Conservation (phyloP, 2,329 filamentous ascomycete species). For the Penicillium sp. region DNA sequence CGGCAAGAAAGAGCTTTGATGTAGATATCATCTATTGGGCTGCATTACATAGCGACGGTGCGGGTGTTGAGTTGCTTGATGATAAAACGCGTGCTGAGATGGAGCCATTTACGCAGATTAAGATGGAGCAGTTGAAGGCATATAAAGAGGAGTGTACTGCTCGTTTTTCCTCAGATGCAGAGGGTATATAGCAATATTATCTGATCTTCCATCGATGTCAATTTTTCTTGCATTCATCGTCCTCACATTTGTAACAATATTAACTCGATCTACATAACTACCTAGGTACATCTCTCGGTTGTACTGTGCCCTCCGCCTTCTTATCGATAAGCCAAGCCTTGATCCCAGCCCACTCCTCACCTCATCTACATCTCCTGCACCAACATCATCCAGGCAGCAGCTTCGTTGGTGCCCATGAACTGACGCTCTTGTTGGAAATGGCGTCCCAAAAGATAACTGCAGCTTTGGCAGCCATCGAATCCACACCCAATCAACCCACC, state of each 20-base stretch:
- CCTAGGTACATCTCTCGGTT: too few species aligned
- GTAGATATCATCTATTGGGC: slow-evolving; percentile 28
- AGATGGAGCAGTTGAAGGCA: slow-evolving; percentile 28
- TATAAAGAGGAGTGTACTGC: slow-evolving; percentile 28
- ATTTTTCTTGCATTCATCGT: slow-evolving; percentile 1
- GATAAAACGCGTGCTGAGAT: slow-evolving; percentile 22
- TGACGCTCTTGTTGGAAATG: slow-evolving; percentile 31
- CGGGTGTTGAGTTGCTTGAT: slow-evolving; percentile 22
- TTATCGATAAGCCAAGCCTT: slow-evolving; percentile 12
- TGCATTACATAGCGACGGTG: slow-evolving; percentile 22
- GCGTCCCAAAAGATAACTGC: slow-evolving; percentile 47
- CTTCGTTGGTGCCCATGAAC: neutral
- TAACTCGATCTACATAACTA: too few species aligned
- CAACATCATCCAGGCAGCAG: neutral
- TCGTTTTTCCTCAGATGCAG: slow-evolving; percentile 16
- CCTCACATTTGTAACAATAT: too few species aligned
- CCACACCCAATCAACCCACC: slow-evolving; percentile 43
- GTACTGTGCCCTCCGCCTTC: slow-evolving; percentile 10
- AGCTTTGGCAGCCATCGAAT: slow-evolving; percentile 48
- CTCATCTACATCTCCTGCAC: neutral
- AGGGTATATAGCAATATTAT: neutral
- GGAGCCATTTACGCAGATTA: slow-evolving; percentile 21
- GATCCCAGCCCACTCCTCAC: slow-evolving; percentile 3
- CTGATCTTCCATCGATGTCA: neutral
- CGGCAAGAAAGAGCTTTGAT: slow-evolving; percentile 23